phyloP scores from a whole-genome alignment of 176 grass and related monocot species.

The Dactylis glomerata region DNA sequence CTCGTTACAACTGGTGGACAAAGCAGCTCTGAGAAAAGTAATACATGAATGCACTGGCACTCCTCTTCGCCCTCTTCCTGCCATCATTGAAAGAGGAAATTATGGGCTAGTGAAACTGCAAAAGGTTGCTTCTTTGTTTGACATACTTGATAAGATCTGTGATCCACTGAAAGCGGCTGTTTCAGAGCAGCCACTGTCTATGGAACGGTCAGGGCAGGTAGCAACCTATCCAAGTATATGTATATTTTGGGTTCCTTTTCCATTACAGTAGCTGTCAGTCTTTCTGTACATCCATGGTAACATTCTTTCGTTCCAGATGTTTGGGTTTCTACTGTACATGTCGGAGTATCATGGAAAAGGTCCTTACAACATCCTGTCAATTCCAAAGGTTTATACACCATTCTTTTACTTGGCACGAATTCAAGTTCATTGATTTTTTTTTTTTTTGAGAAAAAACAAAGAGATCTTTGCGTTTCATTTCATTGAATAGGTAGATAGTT shows the following conservation, averaged over 20 bases:
- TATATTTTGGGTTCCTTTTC: background rate
- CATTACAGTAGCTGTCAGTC: background rate
- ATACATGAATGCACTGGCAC: constrained; percentile 63
- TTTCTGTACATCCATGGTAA: constrained; percentile 15
- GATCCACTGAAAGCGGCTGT: constrained; percentile 51
- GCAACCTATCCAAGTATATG: background rate
- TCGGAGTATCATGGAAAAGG: constrained; percentile 61
- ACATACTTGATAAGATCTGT: constrained; percentile 50
- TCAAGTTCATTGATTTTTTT: constrained; percentile 23
- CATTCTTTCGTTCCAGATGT: constrained; percentile 78
- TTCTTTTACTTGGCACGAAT: background rate
- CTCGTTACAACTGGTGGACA: constrained; percentile 24
- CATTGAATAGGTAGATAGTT: too few relatives aligned
- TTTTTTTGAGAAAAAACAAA: too few relatives aligned
- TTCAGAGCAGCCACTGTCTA: constrained; percentile 78
- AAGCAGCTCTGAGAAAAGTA: constrained; percentile 77
- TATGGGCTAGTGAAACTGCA: constrained; percentile 68
- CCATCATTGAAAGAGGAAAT: constrained; percentile 54
- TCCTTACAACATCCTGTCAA: constrained; percentile 54
- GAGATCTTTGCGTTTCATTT: too few relatives aligned
- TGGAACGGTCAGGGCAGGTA: constrained; percentile 89
- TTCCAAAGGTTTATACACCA: constrained; percentile 61
- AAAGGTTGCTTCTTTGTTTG: constrained; percentile 67
- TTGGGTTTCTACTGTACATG: constrained; percentile 77
- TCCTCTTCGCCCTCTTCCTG: constrained; percentile 63